A percentile compares a stretch with the other conserved stretches of the same genome.
phyloP scores from a whole-genome alignment of 441 rosid genomes.

The Adansonia grandidieri region DNA sequence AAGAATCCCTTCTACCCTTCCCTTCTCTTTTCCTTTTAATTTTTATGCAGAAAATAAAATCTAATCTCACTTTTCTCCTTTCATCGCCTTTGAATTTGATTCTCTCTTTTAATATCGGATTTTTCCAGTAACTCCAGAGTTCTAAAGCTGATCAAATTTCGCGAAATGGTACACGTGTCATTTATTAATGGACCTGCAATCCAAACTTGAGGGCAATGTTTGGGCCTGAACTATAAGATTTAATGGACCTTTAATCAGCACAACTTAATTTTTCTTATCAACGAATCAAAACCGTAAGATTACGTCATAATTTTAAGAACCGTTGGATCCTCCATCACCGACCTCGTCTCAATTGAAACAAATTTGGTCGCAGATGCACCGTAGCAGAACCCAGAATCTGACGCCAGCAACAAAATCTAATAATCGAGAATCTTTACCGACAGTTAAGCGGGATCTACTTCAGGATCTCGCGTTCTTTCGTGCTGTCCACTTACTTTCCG shows the following conservation, averaged over 20 bases:
- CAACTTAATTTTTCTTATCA: too few relatives aligned
- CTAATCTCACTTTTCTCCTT: background rate
- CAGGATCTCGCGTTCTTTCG: constrained; percentile 16
- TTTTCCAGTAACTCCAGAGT: background rate
- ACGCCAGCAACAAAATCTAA: background rate
- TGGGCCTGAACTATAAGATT: background rate
- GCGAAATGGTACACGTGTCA: background rate
- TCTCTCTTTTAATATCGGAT: background rate
- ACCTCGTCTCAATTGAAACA: background rate
- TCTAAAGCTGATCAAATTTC: background rate
- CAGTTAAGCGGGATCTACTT: constrained; percentile 5
- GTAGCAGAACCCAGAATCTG: background rate
- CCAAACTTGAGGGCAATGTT: background rate
- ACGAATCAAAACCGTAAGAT: too few relatives aligned
- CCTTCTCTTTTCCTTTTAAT: background rate
- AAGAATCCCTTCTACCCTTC: constrained; percentile 7
- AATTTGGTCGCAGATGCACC: background rate
- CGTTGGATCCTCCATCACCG: background rate
- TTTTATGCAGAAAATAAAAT: constrained; percentile 10
- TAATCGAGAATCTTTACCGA: background rate
- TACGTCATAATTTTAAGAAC: too few relatives aligned
- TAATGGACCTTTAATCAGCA: too few relatives aligned
- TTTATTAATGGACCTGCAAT: background rate
- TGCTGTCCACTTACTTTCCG: background rate
- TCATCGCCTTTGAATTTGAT: constrained; percentile 20